Conservation (phyloP, 1,284 basidiomycete genomes). For the Rhodotorula sp. region DNA sequence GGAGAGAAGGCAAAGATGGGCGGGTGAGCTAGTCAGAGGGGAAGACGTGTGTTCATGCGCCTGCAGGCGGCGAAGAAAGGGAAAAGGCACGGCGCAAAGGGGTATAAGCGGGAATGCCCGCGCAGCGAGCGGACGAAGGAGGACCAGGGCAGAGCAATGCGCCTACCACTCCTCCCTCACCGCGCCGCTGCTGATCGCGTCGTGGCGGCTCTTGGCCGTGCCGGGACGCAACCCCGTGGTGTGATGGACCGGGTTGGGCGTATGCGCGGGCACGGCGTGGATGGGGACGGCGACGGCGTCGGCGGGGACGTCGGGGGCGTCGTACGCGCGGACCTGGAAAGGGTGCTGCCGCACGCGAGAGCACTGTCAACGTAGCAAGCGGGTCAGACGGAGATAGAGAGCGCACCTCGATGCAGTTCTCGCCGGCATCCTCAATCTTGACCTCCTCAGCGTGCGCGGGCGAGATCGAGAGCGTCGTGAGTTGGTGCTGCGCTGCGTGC, state of each 20-base stretch:
- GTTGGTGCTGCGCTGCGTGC: background rate
- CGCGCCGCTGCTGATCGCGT: background rate
- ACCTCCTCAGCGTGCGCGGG: background rate
- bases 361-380: background rate
- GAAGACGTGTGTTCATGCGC: too few relatives aligned
- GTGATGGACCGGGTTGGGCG: too few relatives aligned
- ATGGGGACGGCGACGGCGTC: background rate
- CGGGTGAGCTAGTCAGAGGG: too few relatives aligned
- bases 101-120: too few relatives aligned
- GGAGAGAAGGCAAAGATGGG: background rate
- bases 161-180: background rate
- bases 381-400: background rate
- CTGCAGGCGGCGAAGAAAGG: background rate
- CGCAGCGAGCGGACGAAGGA: too few relatives aligned
- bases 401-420: background rate
- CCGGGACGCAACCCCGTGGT: too few relatives aligned
- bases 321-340: background rate
- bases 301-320: background rate
- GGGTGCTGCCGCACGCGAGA: background rate
- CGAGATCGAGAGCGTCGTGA: background rate
- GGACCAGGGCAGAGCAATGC: background rate
- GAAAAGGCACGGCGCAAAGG: too few relatives aligned
- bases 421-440: background rate
- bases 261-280: background rate
- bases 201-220: too few relatives aligned